Base-by-base conservation (phyloP, 2,329 filamentous ascomycete species). In the Alternaria atra region DNA sequence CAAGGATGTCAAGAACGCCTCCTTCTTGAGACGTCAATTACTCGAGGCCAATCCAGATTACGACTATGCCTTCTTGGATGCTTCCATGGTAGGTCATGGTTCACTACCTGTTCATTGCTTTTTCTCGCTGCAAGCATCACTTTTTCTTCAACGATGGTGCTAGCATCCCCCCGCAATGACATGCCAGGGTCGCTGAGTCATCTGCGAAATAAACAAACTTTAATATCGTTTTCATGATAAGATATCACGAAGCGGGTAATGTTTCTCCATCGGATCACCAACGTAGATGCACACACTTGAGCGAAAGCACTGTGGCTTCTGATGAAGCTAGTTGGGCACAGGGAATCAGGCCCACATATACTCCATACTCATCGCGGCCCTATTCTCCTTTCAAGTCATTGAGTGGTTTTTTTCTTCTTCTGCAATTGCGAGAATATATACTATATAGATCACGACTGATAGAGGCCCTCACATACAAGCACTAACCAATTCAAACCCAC, bases 61-160 rank as follows among this genome's bases (percentile, higher is more conserved):
- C 71, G 93, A 98, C 79, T 98, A 98, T 83, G 93, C 94, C 34
- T 91, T 99, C 68, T 86, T 99, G 47, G 94, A 99, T 80, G 93
- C 93, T 20, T 88, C 87, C 46, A 87, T 91, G 77, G 90, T 94
- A 84, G 57, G 74, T 60, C 64, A 25, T 58, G 35, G 52, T 34
- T 47, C 58, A 13, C 42, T 55, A 53, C 46, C 54, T 34, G 48
- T 58, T 32, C 25, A n/a, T 58, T 54, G 44, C 55, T 46, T 58
- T 44, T 50, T 39, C 25, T 32, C 44, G 40, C 27, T 32, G 12
- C 23, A 13, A 25, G 17, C 35, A 23, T 40, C 37, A 40, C 17
- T 23, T 40, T 40, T 40, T 23, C 37, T 23, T 10, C 37, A 12
- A 40, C 37, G 17, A 40, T 40, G 37, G 9, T 40, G 37, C 37